Evolutionary conservation across 164 flowering plant species (phyloP), one percentile per base, ranked within the genome.

Genomic region (Annona squamosa): DNA sequence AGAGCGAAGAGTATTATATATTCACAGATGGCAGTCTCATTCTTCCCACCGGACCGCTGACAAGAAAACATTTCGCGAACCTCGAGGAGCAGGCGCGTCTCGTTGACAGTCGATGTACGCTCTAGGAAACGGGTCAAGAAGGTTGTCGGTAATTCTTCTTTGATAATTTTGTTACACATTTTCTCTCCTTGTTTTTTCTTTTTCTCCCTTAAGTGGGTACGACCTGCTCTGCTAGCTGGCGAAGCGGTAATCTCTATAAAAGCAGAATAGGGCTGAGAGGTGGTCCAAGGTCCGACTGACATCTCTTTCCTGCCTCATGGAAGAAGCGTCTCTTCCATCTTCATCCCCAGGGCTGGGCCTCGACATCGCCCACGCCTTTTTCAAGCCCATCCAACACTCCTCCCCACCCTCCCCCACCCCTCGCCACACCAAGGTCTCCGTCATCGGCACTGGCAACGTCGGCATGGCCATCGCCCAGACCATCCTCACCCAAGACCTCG

Each of bases 381-480:
- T 91, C 85, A 84, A 79, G 69, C 86, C 89, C 57, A 81, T 90
- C 77, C 57, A 75, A 17, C 46, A 78, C 66, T n/a, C 87, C 1
- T 79, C 82, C 18, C 87, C 90, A 1, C 86, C 91, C 0, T 77
- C 89, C 48, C 70, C 87, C 41, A 81, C 88, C 76, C 82, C 83
- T 5, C 91, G 89, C 80, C 85, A 79, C 84, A 86, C 84, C 81
- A 92, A 92, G 74, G 76, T 90, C 90, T 79, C 89, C 78, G 90
- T 92, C 81, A 74, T 92, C 73, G 97, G 97, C 19, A 81, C 79
- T 48, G 97, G 97, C 65, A 92, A 74, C 72, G 76, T 74, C 16
- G 76, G 76, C 61, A 90, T 91, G 97, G 97, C 97, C 76, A 87
- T 91, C 3, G 97, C 94, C 66, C 97, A 90, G 69, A 90, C 94